Conservation (phyloP, 106 monocot species). For the Dendrobium chrysotoxum region DNA sequence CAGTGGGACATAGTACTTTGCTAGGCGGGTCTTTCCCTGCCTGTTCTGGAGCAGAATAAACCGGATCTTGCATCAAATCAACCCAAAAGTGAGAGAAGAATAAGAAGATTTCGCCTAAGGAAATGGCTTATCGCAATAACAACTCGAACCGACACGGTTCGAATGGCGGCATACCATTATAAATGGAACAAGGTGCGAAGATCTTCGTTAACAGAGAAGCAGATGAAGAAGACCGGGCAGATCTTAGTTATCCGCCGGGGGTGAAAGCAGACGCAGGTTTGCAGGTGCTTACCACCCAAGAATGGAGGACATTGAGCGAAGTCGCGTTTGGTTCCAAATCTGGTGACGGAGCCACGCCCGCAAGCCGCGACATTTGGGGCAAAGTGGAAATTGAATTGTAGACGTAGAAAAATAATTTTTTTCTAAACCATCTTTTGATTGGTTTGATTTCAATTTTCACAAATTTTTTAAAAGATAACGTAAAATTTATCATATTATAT, state of each 20-base stretch:
- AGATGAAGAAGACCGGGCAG: not conserved
- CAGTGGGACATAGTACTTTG: slow-evolving; percentile 90
- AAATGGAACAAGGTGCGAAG: not conserved
- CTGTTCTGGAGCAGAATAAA: slow-evolving; percentile 95
- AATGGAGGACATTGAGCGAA: not conserved
- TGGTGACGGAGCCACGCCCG: not conserved
- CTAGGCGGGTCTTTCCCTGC: slow-evolving; percentile 98
- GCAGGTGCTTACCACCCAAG: not conserved
- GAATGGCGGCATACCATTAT: not conserved
- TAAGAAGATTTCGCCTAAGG: not conserved
- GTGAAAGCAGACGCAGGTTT: not conserved
- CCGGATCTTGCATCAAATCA: slow-evolving; percentile 65
- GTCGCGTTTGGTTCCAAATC: not conserved
- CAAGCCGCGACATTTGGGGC: not conserved
- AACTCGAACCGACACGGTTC: not conserved
- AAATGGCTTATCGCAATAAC: not conserved
- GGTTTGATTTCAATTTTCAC: too few species aligned
- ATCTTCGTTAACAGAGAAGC: not conserved
- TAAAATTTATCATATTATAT: too few species aligned
- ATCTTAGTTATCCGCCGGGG: not conserved
- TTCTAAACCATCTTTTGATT: too few species aligned
- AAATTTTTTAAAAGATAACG: too few species aligned
- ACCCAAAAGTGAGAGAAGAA: not conserved
- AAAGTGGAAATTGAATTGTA: not conserved
- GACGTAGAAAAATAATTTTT: too few species aligned